Evolutionary conservation across 169 alveolate species (phyloP), one percentile per base, ranked within the genome.

Genomic region (Cryptosporidium xiaoi): DNA sequence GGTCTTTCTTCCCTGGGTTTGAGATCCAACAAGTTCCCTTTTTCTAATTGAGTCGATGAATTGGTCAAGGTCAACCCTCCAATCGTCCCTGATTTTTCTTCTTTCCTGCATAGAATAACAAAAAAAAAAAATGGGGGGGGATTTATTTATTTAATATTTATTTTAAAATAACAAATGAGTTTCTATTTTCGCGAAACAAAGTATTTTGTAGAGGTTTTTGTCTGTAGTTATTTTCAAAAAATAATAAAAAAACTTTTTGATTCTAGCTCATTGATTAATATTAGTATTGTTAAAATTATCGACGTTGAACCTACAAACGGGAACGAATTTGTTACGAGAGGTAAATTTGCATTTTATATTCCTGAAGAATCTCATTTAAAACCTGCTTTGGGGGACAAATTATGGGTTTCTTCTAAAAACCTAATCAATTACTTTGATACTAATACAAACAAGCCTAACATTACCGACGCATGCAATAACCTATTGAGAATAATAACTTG

Each of bases 331-430:
- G 6, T 44, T 2, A 55, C 34, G 3, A 53, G 31, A 48, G 40
- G 44, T n/a, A 44, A 44, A 16, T 44, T 55, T 62, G 65, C 71
- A 20, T 58, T 77, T 31, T 77, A 60, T 60, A 46, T 77, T 34
- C 77, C 87, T 40, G 87, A 77, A 16, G 56, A 77, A 27, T 65
- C 77, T 13, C 71, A 77, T 44, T 29, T 77, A 56, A 56, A 77
- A 44, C 69, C 87, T 2, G 2, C 34, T 20, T n/a, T 77, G 56
- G 64, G 44, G 44, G 87, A 77, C 31, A 27, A 60, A 40, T 33
- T 77, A 10, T 77, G 87, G 87, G 71, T 77, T 77, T 77, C 87
- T 44, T 77, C 87, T 2, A 60, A 60, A 60, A 56, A 36, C 15
- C 65, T 77, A 34, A 33, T 77, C 8, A 34, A 13, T 2, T 46